A percentile compares a stretch with the other conserved stretches of the same genome.
These are phyloP conservation scores for Cerioporus squamosus DNA, from an alignment of 1,284 basidiomycete genomes.

Conservation along the genomic window DNA sequence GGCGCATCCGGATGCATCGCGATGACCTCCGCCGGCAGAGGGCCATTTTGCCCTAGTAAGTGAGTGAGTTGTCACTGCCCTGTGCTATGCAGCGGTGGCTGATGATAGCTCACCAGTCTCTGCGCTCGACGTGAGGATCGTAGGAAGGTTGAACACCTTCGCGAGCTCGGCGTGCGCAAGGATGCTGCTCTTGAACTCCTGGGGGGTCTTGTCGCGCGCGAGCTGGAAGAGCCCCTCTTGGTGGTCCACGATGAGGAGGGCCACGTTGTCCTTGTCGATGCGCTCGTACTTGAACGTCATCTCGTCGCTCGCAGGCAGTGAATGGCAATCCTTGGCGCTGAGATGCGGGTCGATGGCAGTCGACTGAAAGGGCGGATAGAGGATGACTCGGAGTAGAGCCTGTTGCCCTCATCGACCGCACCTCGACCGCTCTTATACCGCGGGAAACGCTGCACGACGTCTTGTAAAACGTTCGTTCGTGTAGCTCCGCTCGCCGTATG, in stretches of 20 bases:
- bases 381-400: no score
- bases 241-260: conserved; percentile 50
- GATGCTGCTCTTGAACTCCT: conserved; percentile 46
- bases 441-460: no score
- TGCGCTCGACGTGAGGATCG: conserved; percentile 48
- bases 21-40: conserved; percentile 45
- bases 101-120: conserved; percentile 29
- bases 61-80: no score
- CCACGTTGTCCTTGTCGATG: conserved; percentile 46
- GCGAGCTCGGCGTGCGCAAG: conserved; percentile 49
- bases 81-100: not conserved
- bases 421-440: no score
- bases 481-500: no score
- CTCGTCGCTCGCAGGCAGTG: no score
- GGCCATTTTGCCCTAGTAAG: conserved; percentile 47
- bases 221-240: conserved; percentile 52
- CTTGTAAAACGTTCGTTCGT: no score
- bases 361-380: no score
- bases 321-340: no score
- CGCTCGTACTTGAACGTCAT: conserved; percentile 39
- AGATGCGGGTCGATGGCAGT: no score
- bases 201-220: conserved; percentile 42
- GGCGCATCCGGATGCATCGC: conserved; percentile 48
- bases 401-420: no score
- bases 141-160: conserved; percentile 48